These are phyloP conservation scores for Tetraselmis chui DNA, from an alignment of 139 green algal species.

Conservation along the genomic window DNA sequence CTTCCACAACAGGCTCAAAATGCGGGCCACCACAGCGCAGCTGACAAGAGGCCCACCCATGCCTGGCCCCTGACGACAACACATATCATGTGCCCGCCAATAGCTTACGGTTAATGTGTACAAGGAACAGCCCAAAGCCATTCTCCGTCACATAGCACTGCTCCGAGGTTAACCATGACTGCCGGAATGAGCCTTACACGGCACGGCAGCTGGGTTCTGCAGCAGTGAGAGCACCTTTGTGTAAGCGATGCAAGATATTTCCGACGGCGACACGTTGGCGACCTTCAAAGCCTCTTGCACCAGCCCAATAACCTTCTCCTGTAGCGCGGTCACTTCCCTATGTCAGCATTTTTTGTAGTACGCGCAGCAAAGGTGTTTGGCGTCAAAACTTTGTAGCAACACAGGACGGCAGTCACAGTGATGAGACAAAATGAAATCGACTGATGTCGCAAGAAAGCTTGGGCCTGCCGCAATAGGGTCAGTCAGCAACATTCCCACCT, in stretches of 20 bases:
- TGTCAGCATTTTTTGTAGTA: slow-evolving; percentile 1
- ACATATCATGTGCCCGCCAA: not conserved
- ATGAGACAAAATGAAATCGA: no score
- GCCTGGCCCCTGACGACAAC: slow-evolving; percentile 58
- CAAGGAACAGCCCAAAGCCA: no score
- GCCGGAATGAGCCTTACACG: not conserved
- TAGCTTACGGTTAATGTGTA: no score
- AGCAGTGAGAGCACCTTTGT: slow-evolving; percentile 52
- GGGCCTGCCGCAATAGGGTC: no score
- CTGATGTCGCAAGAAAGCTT: no score
- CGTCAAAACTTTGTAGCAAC: no score
- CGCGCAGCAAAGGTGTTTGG: not conserved
- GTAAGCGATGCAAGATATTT: slow-evolving; percentile 69
- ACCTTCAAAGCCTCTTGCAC: slow-evolving; percentile 58
- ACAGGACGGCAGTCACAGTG: no score
- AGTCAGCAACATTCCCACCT: no score
- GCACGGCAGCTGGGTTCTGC: not conserved
- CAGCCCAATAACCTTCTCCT: slow-evolving; percentile 48
- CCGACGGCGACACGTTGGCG: slow-evolving; percentile 36
- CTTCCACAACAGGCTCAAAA: slow-evolving; percentile 65
- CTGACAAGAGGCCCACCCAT: slow-evolving; percentile 79
- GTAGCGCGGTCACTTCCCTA: not conserved
- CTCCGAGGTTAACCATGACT: not conserved
- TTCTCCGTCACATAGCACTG: no score
- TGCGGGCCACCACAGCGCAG: slow-evolving; percentile 74